Evolutionary conservation across 2,329 filamentous ascomycete species (phyloP).

Genomic region (Leptographium flavum): DNA sequence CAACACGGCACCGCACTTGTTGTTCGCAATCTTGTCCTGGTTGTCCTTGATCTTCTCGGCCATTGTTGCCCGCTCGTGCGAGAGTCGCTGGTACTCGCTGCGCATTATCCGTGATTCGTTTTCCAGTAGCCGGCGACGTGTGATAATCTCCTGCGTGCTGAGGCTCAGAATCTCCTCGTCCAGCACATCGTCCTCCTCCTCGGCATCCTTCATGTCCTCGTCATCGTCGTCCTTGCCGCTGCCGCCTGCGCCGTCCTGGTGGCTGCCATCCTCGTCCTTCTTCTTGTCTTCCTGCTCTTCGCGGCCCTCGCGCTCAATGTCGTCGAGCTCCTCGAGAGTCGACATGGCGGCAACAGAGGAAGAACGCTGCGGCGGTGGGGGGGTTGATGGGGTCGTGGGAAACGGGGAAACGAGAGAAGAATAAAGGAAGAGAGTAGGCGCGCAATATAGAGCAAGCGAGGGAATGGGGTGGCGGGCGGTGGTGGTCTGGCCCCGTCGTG

Average conservation of each 20-base stretch:
- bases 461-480: constrained; percentile 1
- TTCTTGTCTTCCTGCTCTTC: constrained; percentile 37
- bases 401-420: too few species aligned
- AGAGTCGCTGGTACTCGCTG: constrained; percentile 86
- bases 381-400: background rate
- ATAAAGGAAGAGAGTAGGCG: background rate
- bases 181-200: constrained; percentile 65
- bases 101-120: constrained; percentile 98
- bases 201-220: constrained; percentile 82
- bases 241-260: constrained; percentile 21
- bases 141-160: constrained; percentile 88
- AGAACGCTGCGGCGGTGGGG: too few species aligned
- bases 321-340: constrained; percentile 82
- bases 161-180: constrained; percentile 88
- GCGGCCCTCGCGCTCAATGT: constrained; percentile 68
- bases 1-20: constrained; percentile 44
- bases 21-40: constrained; percentile 96
- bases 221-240: constrained; percentile 41
- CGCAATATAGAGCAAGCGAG: too few species aligned
- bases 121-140: constrained; percentile 79
- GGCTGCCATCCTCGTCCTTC: constrained; percentile 17
- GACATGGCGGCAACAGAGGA: constrained; percentile 48
- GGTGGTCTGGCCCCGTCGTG: background rate
- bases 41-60: constrained; percentile 99
- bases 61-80: constrained; percentile 93